phyloP scores from a whole-genome alignment of 2,329 filamentous ascomycete species.

The Taxawa tesnikishii region DNA sequence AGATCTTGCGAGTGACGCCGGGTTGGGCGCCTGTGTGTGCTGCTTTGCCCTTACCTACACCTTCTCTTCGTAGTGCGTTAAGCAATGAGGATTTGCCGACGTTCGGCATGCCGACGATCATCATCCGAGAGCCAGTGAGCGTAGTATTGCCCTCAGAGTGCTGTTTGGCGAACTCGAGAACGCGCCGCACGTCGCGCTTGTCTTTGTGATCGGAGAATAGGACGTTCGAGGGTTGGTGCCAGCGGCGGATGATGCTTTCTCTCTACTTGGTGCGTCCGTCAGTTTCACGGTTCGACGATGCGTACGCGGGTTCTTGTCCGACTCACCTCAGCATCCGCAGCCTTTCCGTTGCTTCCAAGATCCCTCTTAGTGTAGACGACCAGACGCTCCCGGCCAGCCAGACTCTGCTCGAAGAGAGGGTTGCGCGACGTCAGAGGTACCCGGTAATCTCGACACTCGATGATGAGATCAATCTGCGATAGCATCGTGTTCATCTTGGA shows the following conservation, averaged over 20 bases:
- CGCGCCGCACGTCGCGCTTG: conserved; percentile 26
- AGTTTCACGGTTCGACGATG: too few species aligned
- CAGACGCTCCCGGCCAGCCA: conserved; percentile 57
- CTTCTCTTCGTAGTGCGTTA: conserved; percentile 64
- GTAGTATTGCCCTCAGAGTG: conserved; percentile 40
- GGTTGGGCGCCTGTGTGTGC: conserved; percentile 77
- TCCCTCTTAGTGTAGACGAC: conserved; percentile 89
- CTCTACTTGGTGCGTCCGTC: conserved; percentile 2
- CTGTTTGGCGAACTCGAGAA: conserved; percentile 40
- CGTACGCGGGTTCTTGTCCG: background rate
- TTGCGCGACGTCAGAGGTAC: conserved; percentile 84
- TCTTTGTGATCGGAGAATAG: conserved; percentile 42
- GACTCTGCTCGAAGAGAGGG: conserved; percentile 68
- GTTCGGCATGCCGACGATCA: conserved; percentile 96
- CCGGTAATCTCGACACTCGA: conserved; percentile 91
- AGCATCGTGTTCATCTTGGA: conserved; percentile 72
- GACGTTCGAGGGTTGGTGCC: conserved; percentile 39
- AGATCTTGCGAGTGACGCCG: conserved; percentile 78
- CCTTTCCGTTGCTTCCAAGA: conserved; percentile 41
- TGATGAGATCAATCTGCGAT: conserved; percentile 69
- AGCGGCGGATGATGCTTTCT: conserved; percentile 31
- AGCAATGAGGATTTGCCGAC: conserved; percentile 93
- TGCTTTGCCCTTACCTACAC: conserved; percentile 56
- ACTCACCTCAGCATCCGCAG: conserved; percentile 29
- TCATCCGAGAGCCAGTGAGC: conserved; percentile 69